Percentiles rank a stretch among this genome's conserved stretches.
These are phyloP conservation scores for Penicillium sp. DNA, from an alignment of 2,329 filamentous ascomycete genomes.

Conservation along the genomic window DNA sequence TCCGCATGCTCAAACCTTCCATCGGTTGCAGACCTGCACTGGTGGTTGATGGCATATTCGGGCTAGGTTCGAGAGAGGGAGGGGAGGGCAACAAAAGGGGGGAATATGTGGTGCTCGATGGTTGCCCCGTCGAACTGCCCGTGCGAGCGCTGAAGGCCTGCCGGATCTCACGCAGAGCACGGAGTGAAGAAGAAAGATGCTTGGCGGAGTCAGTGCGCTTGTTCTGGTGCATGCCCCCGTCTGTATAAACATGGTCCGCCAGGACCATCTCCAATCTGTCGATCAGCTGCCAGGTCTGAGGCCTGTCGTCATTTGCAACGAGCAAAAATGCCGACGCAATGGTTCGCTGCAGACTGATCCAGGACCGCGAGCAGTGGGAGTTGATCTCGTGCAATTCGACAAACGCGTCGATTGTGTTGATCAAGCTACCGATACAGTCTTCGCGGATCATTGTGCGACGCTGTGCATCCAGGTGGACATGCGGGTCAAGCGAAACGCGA, in stretches of 20 bases:
- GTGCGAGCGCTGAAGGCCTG: slow-evolving; percentile 21
- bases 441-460: slow-evolving; percentile 36
- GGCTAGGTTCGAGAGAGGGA: slow-evolving; percentile 8
- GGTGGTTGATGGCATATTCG: slow-evolving; percentile 1
- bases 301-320: slow-evolving; percentile 24
- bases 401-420: slow-evolving; percentile 48
- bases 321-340: slow-evolving; percentile 38
- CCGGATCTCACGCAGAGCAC: slow-evolving; percentile 27
- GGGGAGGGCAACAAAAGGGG: slow-evolving; percentile 13
- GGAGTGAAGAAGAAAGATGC: slow-evolving; percentile 28
- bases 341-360: slow-evolving; percentile 36
- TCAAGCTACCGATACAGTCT: slow-evolving; percentile 47
- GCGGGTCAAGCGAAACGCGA: slow-evolving; percentile 44
- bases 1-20: slow-evolving; percentile 24
- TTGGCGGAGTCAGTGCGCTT: slow-evolving; percentile 29
- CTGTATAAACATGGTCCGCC: slow-evolving; percentile 27
- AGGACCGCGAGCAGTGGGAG: slow-evolving; percentile 33
- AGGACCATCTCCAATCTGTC: slow-evolving; percentile 25
- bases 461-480: slow-evolving; percentile 35
- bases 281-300: slow-evolving; percentile 23
- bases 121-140: not conserved
- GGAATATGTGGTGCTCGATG: slow-evolving; percentile 5
- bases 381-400: slow-evolving; percentile 42
- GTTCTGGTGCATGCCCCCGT: slow-evolving; percentile 19
- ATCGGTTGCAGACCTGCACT: slow-evolving; percentile 1